Base-by-base conservation (phyloP, 2,329 filamentous ascomycete species). In the Fusarium sp. region DNA sequence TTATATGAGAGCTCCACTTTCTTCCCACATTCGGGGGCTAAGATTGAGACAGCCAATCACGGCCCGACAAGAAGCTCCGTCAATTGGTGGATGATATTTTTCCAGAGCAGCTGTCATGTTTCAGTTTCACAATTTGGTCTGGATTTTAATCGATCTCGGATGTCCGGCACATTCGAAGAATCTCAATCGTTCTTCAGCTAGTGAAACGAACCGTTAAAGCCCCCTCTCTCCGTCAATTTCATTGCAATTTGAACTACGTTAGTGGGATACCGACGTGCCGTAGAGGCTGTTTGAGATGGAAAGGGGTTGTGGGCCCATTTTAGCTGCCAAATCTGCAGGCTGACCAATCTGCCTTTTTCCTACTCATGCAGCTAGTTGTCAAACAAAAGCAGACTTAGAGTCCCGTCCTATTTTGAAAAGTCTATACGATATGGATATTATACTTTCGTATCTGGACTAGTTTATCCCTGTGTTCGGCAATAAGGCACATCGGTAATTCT, bases 61-160 rank as follows among this genome's bases (percentile, higher is more conserved):
- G 33, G 28, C 41, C 13, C 23, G 16, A 31, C 7, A 13, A 28
- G 3, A 13, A 3, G 8, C 10, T 1, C 4, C 2, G 24, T 9
- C 23, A 9, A 69, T 69, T 69, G 67, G 67, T 70, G 67, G 66
- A 50, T 10, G n/a, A 5, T 18, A 49, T 42, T 69, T 63, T 43
- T 56, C 66, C 66, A 44, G n/a, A 16, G 8, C 7, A 21, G 6
- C 31, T 67, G 62, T 54, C 49, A 44, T 35, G 67, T 69, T 70
- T 68, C 67, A 69, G 15, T 13, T 56, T 16, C 16, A 13, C 4
- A 12, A 15, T 18, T 37, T 37, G 24, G 60, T 42, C 55, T 55
- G 20, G 53, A 49, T 28, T n/a, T 8, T 33, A 4, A 8, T 21
- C 26, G 12, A 43, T 46, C 31, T 38, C 66, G 66, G 66, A 31